phyloP scores from a whole-genome alignment of 176 grass and related monocot species.

The bread wheat (Triticum aestivum) region DNA sequence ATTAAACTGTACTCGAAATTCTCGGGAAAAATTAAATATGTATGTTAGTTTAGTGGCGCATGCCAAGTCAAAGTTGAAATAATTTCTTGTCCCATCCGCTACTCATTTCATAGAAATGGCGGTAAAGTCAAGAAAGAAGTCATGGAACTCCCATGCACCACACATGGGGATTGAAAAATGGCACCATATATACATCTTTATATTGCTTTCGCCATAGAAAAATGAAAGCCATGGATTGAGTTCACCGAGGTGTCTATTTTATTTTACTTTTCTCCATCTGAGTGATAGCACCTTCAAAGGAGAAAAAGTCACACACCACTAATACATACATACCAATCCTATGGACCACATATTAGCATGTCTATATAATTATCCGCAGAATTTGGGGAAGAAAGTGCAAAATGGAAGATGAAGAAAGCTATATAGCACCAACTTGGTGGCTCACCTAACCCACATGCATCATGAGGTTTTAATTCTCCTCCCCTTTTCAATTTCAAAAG shows the following conservation, averaged over 20 bases:
- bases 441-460: not conserved
- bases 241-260: not conserved
- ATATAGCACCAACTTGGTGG: not conserved
- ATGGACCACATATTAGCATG: too few species aligned
- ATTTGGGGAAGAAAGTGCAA: too few species aligned
- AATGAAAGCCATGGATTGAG: not conserved
- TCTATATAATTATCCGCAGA: not conserved
- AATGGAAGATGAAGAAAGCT: not conserved
- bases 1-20: too few species aligned
- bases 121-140: not conserved
- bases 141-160: not conserved
- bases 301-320: not conserved
- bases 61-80: too few species aligned
- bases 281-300: not conserved
- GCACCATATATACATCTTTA: too few species aligned
- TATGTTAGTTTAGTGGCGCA: too few species aligned
- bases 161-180: not conserved
- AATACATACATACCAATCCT: not conserved
- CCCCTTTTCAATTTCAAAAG: too few species aligned
- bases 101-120: not conserved
- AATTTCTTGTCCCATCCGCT: not conserved
- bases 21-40: not conserved
- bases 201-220: rapidly evolving
- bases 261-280: too few species aligned
- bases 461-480: not conserved